Base-by-base conservation (phyloP, 2,329 filamentous ascomycete species). In the Myriosclerotinia scirpicola region DNA sequence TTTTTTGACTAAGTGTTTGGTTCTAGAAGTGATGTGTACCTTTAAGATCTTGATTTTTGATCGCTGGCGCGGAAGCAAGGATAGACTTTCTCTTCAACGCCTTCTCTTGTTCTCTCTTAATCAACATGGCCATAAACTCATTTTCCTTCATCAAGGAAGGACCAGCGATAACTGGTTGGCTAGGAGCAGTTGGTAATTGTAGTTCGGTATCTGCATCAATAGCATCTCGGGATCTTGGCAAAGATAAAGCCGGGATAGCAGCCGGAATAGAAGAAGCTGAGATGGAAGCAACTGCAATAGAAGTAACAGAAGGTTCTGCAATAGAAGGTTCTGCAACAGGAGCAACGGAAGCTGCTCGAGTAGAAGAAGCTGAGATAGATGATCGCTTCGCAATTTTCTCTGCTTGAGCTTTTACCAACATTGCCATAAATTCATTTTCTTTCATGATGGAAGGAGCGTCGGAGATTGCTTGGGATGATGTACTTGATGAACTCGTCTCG, bases 121-220 rank as follows among this genome's bases (percentile, higher is more conserved):
- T 11, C 36, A 67, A 34, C 22, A 67, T 52, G 34, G 22, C 38
- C 59, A 53, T 34, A 55, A 67, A 67, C 7, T 67, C 53, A n/a
- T 52, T 44, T 44, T 56, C 54, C 36, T 40, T 38, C 44, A 53
- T 59, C 12, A 50, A 9, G n/a, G 30, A 22, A 17, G 40, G 58
- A n/a, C 55, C 44, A 40, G 53, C 22, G 15, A 38, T 58, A 8
- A 26, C 14, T 30, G n/a, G 9, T 22, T 44, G 40, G 5, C 15
- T 7, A 38, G 30, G 30, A 17, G 7, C 20, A 36, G 15, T 20
- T 20, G 17, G 20, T 44, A 11, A 3, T 5, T 3, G 22, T 20
- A 22, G 26, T 26, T 44, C 40, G 11, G 15, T 58, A 44, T 22
- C 22, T 58, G 5, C 17, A 17, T 12, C 40, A 44, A 22, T 26